Percentiles rank a stretch among this genome's conserved stretches.
phyloP scores from a whole-genome alignment of 179 eudicot genomes.

The Amaranthus tricolor region DNA sequence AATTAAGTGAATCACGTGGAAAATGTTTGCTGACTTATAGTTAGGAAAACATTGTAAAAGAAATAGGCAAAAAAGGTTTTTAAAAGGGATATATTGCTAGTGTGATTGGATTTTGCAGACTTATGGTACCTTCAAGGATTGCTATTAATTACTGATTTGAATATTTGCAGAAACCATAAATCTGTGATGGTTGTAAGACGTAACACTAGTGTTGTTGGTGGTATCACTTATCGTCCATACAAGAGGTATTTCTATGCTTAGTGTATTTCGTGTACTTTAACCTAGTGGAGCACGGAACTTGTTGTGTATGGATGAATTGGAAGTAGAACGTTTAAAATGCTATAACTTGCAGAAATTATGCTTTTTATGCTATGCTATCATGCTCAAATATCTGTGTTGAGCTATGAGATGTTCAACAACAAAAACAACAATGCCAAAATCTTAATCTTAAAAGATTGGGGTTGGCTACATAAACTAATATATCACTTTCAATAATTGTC shows the following conservation, averaged over 20 bases:
- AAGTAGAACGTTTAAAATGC: not conserved
- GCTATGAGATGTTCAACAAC: too few relatives aligned
- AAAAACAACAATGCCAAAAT: too few relatives aligned
- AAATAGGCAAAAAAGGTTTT: constrained; percentile 1
- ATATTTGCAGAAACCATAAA: constrained; percentile 74
- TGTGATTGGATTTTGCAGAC: not conserved
- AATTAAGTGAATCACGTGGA: not conserved
- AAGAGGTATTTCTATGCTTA: constrained; percentile 45
- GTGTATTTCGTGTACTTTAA: constrained; percentile 7
- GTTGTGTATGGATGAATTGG: not conserved
- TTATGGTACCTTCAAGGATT: constrained; percentile 9
- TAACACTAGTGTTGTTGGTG: constrained; percentile 69
- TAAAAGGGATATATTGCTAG: not conserved
- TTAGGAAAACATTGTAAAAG: not conserved
- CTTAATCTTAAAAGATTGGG: too few relatives aligned
- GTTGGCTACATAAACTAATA: too few relatives aligned
- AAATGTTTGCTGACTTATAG: constrained; percentile 2
- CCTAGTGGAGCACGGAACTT: not conserved
- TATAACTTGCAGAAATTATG: not conserved
- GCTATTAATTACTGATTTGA: constrained; percentile 11
- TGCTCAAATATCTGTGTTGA: too few relatives aligned
- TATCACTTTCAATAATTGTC: too few relatives aligned
- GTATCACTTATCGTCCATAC: constrained; percentile 96
- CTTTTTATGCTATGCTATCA: not conserved
- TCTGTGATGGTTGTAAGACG: constrained; percentile 87